Conservation (phyloP, 148 eudicot genomes). For the Camellia lanceoleosa region DNA sequence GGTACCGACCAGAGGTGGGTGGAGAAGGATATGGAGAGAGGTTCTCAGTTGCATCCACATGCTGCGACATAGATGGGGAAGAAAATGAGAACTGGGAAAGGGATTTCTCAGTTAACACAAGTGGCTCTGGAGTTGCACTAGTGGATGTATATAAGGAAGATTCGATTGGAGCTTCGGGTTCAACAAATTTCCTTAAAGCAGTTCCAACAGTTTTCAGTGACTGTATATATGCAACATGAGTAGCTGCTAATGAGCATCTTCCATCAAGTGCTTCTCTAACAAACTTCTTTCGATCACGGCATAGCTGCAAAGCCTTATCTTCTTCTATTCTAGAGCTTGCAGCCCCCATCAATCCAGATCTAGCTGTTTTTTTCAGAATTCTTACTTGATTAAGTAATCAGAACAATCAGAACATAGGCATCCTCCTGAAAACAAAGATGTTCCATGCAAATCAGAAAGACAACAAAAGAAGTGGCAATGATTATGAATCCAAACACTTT, state of each 20-base stretch:
- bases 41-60: conserved; percentile 41
- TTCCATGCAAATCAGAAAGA: conserved; percentile 2
- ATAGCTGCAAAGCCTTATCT: conserved; percentile 75
- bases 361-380: neutral
- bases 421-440: conserved; percentile 15
- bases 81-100: conserved; percentile 58
- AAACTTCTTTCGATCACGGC: conserved; percentile 82
- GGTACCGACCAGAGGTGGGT: conserved; percentile 47
- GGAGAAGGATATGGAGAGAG: conserved; percentile 57
- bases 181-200: conserved; percentile 69
- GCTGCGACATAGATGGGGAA: conserved; percentile 55
- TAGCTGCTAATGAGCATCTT: conserved; percentile 80
- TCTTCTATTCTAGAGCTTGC: conserved; percentile 77
- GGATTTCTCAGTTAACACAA: conserved; percentile 51
- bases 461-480: neutral
- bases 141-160: conserved; percentile 58
- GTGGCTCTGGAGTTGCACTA: conserved; percentile 63
- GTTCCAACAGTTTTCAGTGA: conserved; percentile 63
- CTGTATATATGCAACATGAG: conserved; percentile 70
- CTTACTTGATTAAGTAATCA: conserved; percentile 5
- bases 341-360: conserved; percentile 55
- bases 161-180: conserved; percentile 54
- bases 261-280: conserved; percentile 91
- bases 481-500: neutral
- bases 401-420: conserved; percentile 3